These are phyloP conservation scores for Cicer cuneatum DNA, from an alignment of 306 rosid species.

Conservation along the genomic window DNA sequence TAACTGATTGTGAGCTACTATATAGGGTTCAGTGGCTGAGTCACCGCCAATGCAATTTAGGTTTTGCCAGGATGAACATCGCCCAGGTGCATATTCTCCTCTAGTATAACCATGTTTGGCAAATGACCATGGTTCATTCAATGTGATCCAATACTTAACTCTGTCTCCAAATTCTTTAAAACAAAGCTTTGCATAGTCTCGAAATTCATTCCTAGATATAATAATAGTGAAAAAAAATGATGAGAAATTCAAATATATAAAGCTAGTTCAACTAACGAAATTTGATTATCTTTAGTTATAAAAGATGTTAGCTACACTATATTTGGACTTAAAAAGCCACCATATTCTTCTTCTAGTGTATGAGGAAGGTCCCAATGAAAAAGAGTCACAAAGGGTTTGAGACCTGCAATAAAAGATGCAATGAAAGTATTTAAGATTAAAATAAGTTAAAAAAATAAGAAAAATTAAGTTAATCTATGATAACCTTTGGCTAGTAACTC, in stretches of 20 bases:
- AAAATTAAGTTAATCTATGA: background rate
- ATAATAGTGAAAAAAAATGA: background rate
- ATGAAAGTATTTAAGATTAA: background rate
- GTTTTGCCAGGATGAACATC: slow-evolving; percentile 54
- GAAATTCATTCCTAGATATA: slow-evolving; percentile 28
- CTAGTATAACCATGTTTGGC: background rate
- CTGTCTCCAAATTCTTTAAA: slow-evolving; percentile 42
- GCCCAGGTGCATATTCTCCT: background rate
- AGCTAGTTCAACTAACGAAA: background rate
- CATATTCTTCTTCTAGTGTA: slow-evolving; percentile 56
- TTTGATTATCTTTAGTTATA: background rate
- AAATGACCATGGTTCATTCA: slow-evolving; percentile 32
- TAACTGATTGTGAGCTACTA: slow-evolving; percentile 52
- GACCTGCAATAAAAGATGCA: slow-evolving; percentile 25
- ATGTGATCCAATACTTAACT: slow-evolving; percentile 43
- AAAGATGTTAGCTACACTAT: slow-evolving; percentile 48
- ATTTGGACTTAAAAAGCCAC: slow-evolving; percentile 51
- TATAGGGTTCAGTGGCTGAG: slow-evolving; percentile 60
- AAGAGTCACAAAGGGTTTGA: slow-evolving; percentile 55
- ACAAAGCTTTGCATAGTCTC: slow-evolving; percentile 36
- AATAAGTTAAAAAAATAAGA: background rate
- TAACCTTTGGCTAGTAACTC: slow-evolving; percentile 50
- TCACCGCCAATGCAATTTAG: slow-evolving; percentile 50
- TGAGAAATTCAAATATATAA: background rate
- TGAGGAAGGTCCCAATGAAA: slow-evolving; percentile 67